Evolutionary conservation across 176 grass and related monocot genomes (phyloP).

Genomic region (Lolium perenne): DNA sequence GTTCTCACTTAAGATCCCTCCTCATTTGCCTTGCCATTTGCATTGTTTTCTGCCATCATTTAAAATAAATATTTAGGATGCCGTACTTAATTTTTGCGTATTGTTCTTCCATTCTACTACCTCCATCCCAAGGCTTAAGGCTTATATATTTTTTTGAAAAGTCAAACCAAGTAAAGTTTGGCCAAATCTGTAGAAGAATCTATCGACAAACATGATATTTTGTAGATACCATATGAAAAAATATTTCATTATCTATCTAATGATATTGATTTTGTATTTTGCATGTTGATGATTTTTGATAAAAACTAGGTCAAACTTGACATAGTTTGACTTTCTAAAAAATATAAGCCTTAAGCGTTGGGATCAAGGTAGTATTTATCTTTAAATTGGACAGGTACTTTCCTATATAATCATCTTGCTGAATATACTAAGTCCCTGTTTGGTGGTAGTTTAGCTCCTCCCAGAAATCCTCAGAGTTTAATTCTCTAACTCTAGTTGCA

Average conservation of each 20-base stretch:
- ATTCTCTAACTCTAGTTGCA: not conserved
- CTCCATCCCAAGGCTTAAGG: too few relatives aligned
- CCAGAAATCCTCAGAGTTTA: not conserved
- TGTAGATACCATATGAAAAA: too few relatives aligned
- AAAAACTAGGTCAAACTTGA: too few relatives aligned
- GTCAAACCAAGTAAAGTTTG: too few relatives aligned
- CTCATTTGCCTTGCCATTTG: constrained; percentile 7
- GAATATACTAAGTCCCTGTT: not conserved
- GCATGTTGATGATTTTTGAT: too few relatives aligned
- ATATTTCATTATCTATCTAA: too few relatives aligned
- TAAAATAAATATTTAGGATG: not conserved
- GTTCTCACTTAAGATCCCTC: constrained; percentile 10
- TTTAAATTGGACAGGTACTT: not conserved
- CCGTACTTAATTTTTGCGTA: not conserved
- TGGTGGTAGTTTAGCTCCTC: not conserved
- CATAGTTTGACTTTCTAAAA: too few relatives aligned
- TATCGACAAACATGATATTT: too few relatives aligned
- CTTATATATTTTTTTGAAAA: too few relatives aligned
- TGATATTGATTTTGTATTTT: too few relatives aligned
- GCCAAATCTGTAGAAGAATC: too few relatives aligned
- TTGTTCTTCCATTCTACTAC: not conserved
- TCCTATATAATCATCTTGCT: not conserved
- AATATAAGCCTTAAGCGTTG: too few relatives aligned
- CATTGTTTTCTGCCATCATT: constrained; percentile 1
- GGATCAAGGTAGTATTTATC: not conserved